Base-by-base conservation (phyloP, 2,329 filamentous ascomycete genomes). In the Apiospora kogelbergensis region DNA sequence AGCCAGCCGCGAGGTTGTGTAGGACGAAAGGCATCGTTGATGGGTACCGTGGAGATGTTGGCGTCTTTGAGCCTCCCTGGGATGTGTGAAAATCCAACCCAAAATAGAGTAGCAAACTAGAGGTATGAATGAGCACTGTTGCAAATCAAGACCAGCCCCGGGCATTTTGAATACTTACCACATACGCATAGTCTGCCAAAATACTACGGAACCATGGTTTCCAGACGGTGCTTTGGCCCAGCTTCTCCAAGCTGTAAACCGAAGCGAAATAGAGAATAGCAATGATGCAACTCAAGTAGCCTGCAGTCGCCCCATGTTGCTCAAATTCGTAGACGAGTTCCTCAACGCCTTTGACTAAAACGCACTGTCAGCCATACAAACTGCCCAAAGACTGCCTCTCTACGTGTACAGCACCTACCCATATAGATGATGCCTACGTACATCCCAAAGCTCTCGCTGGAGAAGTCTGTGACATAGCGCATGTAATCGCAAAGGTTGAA, bases 371-470 rank as follows among this genome's bases (percentile, higher is more conserved):
- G 67, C 13, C 78, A 2, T 30, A 78, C 69, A 6, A 45, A n/a
- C n/a, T n/a, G n/a, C n/a, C n/a, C n/a, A n/a, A n/a, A n/a, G n/a
- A n/a, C n/a, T n/a, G n/a, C n/a, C n/a, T n/a, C n/a, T n/a, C n/a
- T n/a, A n/a, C n/a, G n/a, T n/a, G 20, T 30, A 3, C 9, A 11
- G 2, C 7, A 76, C 81, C 37, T 77, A 83, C 80, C 80, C 73
- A 86, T 83, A 68, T 88, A 88, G 63, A 88, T 86, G 66, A 87
- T 86, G 13, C 84, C 85, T 7, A 88, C 85, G 73, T 88, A 88
- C 73, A 85, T 80, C 63, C 84, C 85, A 68, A 88, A 88, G 0
- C 82, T 80, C 69, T 87, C 82, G 67, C 82, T 84, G 0, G 84
- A 86, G 70, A 88, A 88, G 68, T 87, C 85, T 2, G 86, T 88